phyloP scores from a whole-genome alignment of 2,329 filamentous ascomycete species.

The Didymella pinodella region DNA sequence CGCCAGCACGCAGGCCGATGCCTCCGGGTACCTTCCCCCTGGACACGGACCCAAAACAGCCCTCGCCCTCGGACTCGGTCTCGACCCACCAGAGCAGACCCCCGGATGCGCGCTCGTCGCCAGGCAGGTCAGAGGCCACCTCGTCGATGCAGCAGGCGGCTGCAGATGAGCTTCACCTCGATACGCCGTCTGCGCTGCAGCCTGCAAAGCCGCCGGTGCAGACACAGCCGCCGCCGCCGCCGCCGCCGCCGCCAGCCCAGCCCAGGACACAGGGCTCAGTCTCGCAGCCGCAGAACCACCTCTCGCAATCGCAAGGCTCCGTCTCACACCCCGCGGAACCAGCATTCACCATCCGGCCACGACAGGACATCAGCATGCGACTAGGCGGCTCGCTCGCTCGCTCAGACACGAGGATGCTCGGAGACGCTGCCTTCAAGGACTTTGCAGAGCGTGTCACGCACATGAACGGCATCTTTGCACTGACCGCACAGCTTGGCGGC shows the following conservation, averaged over 20 bases:
- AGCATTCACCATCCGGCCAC: slow-evolving; percentile 27
- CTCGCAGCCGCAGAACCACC: neutral
- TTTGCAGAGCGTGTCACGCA: slow-evolving; percentile 77
- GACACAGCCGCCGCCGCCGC: neutral
- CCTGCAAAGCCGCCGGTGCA: slow-evolving; percentile 10
- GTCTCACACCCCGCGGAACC: slow-evolving; percentile 17
- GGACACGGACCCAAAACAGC: slow-evolving; percentile 36
- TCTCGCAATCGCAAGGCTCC: neutral
- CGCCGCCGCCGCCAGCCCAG: neutral
- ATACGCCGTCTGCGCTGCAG: slow-evolving; percentile 20
- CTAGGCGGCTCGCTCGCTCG: slow-evolving; percentile 30
- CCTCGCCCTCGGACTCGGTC: slow-evolving; percentile 34
- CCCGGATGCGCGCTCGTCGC: slow-evolving; percentile 35
- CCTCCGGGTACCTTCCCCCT: slow-evolving; percentile 36
- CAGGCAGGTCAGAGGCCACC: slow-evolving; percentile 30
- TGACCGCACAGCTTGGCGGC: slow-evolving; percentile 77
- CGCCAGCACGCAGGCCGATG: slow-evolving; percentile 39
- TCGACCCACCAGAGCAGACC: slow-evolving; percentile 41
- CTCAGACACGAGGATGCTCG: slow-evolving; percentile 45
- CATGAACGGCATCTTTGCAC: slow-evolving; percentile 76
- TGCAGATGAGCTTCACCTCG: slow-evolving; percentile 34
- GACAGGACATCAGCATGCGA: slow-evolving; percentile 28
- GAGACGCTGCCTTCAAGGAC: slow-evolving; percentile 64
- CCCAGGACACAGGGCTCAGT: slow-evolving; percentile 18
- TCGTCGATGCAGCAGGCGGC: neutral